These are phyloP conservation scores for Pichia sp. DNA, from an alignment of 1,139 yeast genomes.

Conservation along the genomic window DNA sequence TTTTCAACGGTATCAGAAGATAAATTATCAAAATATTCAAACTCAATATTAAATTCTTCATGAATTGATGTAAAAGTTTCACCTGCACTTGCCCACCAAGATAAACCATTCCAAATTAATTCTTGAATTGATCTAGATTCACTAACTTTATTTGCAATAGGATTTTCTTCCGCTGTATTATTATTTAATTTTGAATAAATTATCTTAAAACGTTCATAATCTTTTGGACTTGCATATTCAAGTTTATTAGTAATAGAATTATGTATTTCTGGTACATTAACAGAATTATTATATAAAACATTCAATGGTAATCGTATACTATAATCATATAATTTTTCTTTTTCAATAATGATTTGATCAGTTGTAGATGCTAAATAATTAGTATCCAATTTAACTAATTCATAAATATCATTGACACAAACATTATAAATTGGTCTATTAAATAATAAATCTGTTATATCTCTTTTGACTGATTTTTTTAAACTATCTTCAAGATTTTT, in stretches of 20 bases:
- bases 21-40: constrained; percentile 24
- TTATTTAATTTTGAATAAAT: constrained; percentile 29
- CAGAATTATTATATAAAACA: background rate
- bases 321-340: constrained; percentile 49
- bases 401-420: constrained; percentile 52
- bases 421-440: constrained; percentile 56
- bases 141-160: constrained; percentile 25
- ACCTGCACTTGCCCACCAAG: constrained; percentile 88
- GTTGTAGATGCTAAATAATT: constrained; percentile 63
- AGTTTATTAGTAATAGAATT: constrained; percentile 12
- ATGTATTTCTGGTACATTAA: constrained; percentile 7
- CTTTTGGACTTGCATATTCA: constrained; percentile 35
- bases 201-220: constrained; percentile 29
- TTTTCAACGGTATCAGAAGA: constrained; percentile 26
- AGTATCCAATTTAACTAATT: constrained; percentile 18
- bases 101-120: constrained; percentile 61
- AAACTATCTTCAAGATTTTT: constrained; percentile 28
- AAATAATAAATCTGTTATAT: constrained; percentile 27
- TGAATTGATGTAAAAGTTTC: constrained; percentile 26
- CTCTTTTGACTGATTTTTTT: constrained; percentile 22
- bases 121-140: constrained; percentile 60
- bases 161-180: constrained; percentile 15
- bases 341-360: constrained; percentile 61
- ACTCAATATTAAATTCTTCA: constrained; percentile 22
- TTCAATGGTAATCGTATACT: constrained; percentile 32